Conservation (phyloP, 179 eudicot genomes). For the Patellifolia procumbens region DNA sequence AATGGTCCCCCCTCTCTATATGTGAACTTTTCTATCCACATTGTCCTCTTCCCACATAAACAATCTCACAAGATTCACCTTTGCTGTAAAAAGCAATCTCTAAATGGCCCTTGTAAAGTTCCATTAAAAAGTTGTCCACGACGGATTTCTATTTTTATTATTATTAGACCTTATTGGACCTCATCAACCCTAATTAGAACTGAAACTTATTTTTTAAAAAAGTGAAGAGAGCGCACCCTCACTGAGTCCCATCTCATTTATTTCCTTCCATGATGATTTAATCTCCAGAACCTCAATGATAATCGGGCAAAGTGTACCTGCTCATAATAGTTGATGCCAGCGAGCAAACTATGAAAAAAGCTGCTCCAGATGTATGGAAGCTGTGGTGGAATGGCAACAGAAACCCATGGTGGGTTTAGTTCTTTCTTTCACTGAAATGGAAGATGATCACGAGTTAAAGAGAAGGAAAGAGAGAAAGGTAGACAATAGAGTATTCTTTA, state of each 20-base stretch:
- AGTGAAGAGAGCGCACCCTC: too few species aligned
- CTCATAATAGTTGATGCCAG: constrained; percentile 24
- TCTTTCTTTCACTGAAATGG: constrained; percentile 22
- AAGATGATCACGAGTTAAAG: constrained; percentile 16
- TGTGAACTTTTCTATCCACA: constrained; percentile 31
- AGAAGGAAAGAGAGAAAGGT: neutral
- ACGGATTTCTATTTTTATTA: neutral
- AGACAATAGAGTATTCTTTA: constrained; percentile 4
- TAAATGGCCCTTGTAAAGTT: constrained; percentile 16
- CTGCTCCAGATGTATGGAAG: constrained; percentile 2
- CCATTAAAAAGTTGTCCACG: neutral
- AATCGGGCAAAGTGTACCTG: constrained; percentile 40
- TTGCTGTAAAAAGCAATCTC: constrained; percentile 27
- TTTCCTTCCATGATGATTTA: constrained; percentile 9
- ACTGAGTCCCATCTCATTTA: neutral
- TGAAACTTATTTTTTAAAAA: too few species aligned
- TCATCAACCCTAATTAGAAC: too few species aligned
- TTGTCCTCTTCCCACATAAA: constrained; percentile 29
- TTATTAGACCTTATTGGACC: too few species aligned
- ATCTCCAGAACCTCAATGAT: constrained; percentile 29
- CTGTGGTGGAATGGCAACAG: constrained; percentile 12
- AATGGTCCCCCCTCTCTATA: constrained; percentile 30
- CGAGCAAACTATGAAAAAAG: constrained; percentile 6
- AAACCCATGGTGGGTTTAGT: constrained; percentile 11
- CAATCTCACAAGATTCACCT: constrained; percentile 27